Base-by-base conservation (phyloP, 2,329 filamentous ascomycete species). In the Arthrobotrys sphaeroides region DNA sequence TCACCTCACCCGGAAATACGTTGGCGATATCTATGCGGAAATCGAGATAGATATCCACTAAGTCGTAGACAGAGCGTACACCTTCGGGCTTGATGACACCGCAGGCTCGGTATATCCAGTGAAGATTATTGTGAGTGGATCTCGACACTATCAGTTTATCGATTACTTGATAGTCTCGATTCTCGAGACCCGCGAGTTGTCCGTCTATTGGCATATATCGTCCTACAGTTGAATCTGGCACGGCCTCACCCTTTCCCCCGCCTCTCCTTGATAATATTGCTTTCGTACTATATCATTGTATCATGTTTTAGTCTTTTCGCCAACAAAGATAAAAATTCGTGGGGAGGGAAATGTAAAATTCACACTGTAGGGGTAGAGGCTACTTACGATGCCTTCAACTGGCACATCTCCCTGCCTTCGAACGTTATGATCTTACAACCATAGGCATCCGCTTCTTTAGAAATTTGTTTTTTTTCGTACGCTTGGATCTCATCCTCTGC, bases 61-160 rank as follows among this genome's bases (percentile, higher is more conserved):
- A 20, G 16, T 42, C 33, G n/a, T 10, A 24, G 5, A 12, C 12
- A 7, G 4, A 22, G 5, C 9, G 10, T 28, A 1, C 5, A 9
- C 38, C 33, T 3, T 5, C 10, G 1, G 38, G 38, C 12, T 20
- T 43, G 10, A 10, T 9, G 0, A 60, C 7, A 16, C 36, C 57
- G n/a, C 57, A 61, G 10, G 38, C 57, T 16, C 57, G 24, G 18
- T 24, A 43, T 31, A 13, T 61, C 40, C 57, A 61, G n/a, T 61
- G 22, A 7, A 61, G n/a, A 5, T 1, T 13, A 12, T 61, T 45
- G 6, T 43, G 45, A 6, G 22, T 9, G 20, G 13, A 13, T 22
- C 22, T 20, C n/a, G 13, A 13, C 0, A 55, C 12, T 12, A 7
- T 16, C 36, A 55, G n/a, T 55, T 38, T 49, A 16, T 28, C 45